Percentiles rank a stretch among this genome's conserved stretches.
phyloP scores from a whole-genome alignment of 1,139 yeast genomes.

The Debaryomycetaceae sp. region DNA sequence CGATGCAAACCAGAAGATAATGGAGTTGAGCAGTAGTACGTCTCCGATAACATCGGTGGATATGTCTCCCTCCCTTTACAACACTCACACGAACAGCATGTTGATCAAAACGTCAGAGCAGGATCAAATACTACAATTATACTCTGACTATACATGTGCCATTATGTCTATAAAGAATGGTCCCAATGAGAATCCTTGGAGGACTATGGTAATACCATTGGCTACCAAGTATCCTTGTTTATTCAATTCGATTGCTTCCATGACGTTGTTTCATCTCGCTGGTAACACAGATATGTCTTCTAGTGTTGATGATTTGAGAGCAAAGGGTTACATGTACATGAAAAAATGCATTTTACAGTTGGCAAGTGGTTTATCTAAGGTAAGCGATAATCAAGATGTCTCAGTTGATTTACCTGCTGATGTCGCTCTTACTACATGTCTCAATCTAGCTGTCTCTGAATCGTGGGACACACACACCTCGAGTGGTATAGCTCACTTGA shows the following conservation, averaged over 20 bases:
- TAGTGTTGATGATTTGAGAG: slow-evolving; percentile 37
- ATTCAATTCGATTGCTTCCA: slow-evolving; percentile 60
- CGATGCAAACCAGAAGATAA: background rate
- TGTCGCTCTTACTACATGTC: slow-evolving; percentile 61
- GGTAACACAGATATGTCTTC: slow-evolving; percentile 32
- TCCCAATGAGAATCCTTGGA: slow-evolving; percentile 65
- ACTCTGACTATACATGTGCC: slow-evolving; percentile 50
- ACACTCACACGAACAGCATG: slow-evolving; percentile 8
- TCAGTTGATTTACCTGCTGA: slow-evolving; percentile 51
- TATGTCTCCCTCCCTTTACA: slow-evolving; percentile 5
- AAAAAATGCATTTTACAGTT: slow-evolving; percentile 55
- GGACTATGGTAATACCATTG: slow-evolving; percentile 53
- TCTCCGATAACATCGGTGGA: slow-evolving; percentile 3
- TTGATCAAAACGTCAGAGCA: slow-evolving; percentile 26
- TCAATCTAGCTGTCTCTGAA: slow-evolving; percentile 61
- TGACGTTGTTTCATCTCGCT: slow-evolving; percentile 64
- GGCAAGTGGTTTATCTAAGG: slow-evolving; percentile 51
- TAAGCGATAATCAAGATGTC: slow-evolving; percentile 10
- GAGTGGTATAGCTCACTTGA: slow-evolving; percentile 64
- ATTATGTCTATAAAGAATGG: slow-evolving; percentile 65
- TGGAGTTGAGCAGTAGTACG: slow-evolving; percentile 1
- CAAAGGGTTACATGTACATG: slow-evolving; percentile 57
- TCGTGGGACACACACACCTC: slow-evolving; percentile 67
- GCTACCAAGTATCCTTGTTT: slow-evolving; percentile 52
- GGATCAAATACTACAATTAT: slow-evolving; percentile 33